Conservation (phyloP, 129 eudicot species). For the Silybum marianum region DNA sequence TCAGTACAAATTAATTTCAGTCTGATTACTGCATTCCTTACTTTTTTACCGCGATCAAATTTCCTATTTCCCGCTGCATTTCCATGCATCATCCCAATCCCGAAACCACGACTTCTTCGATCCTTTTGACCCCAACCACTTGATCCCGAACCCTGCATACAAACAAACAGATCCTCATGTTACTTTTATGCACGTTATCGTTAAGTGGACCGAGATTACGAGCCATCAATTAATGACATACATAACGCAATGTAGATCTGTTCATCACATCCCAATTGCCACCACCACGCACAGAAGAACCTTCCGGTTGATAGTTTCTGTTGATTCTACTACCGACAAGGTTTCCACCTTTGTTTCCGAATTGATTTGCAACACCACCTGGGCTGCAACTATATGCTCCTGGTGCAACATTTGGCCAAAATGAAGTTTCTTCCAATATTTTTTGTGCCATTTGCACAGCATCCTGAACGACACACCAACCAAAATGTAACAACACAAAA, state of each 20-base stretch:
- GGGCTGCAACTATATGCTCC: neutral
- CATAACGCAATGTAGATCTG: neutral
- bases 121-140: conserved; percentile 57
- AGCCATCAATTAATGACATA: conserved; percentile 4
- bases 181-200: neutral
- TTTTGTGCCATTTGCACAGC: neutral
- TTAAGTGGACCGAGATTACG: neutral
- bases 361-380: neutral
- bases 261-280: conserved; percentile 4
- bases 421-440: neutral
- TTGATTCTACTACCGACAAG: neutral
- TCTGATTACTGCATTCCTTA: conserved; percentile 14
- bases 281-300: conserved; percentile 1
- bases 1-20: conserved; percentile 1
- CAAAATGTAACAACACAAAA: neutral
- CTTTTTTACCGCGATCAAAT: conserved; percentile 42
- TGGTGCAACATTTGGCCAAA: neutral
- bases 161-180: neutral
- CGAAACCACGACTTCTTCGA: conserved; percentile 51
- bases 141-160: conserved; percentile 46
- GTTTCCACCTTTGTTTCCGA: neutral
- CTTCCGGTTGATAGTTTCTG: conserved; percentile 5
- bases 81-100: conserved; percentile 56
- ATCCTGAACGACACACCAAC: neutral
- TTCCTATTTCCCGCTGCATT: conserved; percentile 55